phyloP scores from a whole-genome alignment of 805 yeast species.

The Candida nonsorbophila region DNA sequence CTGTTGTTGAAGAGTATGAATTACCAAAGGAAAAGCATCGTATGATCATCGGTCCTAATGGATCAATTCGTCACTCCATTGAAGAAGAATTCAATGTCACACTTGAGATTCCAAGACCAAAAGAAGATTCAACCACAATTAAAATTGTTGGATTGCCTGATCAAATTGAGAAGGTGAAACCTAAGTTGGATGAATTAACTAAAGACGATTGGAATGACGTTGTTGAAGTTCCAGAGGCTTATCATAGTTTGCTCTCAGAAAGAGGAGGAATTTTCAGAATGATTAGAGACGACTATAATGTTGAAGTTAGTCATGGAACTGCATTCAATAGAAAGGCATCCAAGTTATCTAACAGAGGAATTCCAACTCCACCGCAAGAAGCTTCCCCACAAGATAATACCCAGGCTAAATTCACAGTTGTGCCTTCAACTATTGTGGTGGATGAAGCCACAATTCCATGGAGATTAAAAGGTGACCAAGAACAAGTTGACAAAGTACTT shows the following conservation, averaged over 20 bases:
- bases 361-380: slow-evolving; percentile 44
- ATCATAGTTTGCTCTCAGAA: slow-evolving; percentile 60
- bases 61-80: slow-evolving; percentile 63
- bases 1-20: slow-evolving; percentile 45
- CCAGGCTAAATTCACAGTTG: slow-evolving; percentile 42
- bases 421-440: slow-evolving; percentile 12
- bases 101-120: slow-evolving; percentile 62
- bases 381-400: slow-evolving; percentile 39
- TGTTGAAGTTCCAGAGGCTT: slow-evolving; percentile 51
- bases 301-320: slow-evolving; percentile 58
- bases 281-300: slow-evolving; percentile 46
- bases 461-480: slow-evolving; percentile 57
- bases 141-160: slow-evolving; percentile 63
- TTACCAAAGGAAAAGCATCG: slow-evolving; percentile 73
- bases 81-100: slow-evolving; percentile 65
- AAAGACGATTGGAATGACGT: slow-evolving; percentile 53
- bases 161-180: slow-evolving; percentile 57
- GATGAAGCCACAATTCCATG: slow-evolving; percentile 48
- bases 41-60: slow-evolving; percentile 75
- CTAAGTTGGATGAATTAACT: slow-evolving; percentile 54
- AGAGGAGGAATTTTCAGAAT: slow-evolving; percentile 58
- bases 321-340: slow-evolving; percentile 43
- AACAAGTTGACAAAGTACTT: slow-evolving; percentile 48
- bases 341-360: slow-evolving; percentile 38
- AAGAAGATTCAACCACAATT: slow-evolving; percentile 46